Evolutionary conservation across 768 basidiomycete genomes (phyloP), one percentile per base, ranked within the genome.

Genomic region (Boletus pseudopeckii): DNA sequence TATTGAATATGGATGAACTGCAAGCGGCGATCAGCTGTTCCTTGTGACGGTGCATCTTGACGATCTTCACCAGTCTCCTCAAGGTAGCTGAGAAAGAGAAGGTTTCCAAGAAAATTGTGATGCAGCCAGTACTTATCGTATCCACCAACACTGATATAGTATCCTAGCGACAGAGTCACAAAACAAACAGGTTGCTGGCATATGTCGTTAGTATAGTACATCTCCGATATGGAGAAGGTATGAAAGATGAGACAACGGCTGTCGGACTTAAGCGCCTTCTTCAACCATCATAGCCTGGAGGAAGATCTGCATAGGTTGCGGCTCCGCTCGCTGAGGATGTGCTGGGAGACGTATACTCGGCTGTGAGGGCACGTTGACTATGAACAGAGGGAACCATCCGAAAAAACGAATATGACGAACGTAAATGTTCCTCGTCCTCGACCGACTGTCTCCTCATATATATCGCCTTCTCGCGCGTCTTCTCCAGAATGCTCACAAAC

Each of bases 401-500:
- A 46, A 11, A 52, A 41, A 18, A 8, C 20, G 42, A 50, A 58
- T 43, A 37, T 45, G 36, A 71, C 69, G 9, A 55, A 70, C 69
- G 69, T 42, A 70, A 30, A 52, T 63, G 45, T 22, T 70, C 69
- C 15, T 72, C 71, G 11, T 70, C 71, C n/a, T 69, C 69, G 40
- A 71, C 50, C 18, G 55, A 57, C 66, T 83, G 82, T 44, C 86
- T 74, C 65, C 75, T 84, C 88, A 90, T 89, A 60, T 85, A 88
- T 47, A 89, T 81, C 15, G 82, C 82, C 44, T 80, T 74, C 72
- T 91, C 88, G 47, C 89, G 79, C 33, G 86, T 81, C 76, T 91
- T 91, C 72, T 89, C 88, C 48, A 92, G 70, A 24, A 82, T 67
- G 45, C 79, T 81, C 36, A 85, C 82, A 60, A 92, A 92, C 64